Conservation (phyloP, 2,329 filamentous ascomycete genomes). For the Ascochyta clinopodiicola region DNA sequence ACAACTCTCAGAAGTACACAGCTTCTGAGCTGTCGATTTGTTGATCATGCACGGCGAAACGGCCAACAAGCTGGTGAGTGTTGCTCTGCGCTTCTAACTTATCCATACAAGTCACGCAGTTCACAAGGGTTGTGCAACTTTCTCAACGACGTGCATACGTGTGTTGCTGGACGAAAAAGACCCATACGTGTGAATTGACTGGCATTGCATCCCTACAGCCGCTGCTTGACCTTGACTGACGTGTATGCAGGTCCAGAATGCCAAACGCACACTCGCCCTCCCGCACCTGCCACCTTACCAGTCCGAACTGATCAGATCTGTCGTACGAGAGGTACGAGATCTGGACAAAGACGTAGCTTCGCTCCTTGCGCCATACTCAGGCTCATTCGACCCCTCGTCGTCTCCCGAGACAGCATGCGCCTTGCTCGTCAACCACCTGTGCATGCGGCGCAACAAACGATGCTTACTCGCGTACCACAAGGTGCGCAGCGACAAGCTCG, state of each 20-base stretch:
- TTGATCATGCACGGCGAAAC: conserved; percentile 81
- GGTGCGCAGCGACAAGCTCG: conserved; percentile 86
- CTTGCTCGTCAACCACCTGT: conserved; percentile 89
- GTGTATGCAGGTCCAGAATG: conserved; percentile 78
- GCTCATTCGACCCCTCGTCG: conserved; percentile 81
- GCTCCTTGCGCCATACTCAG: conserved; percentile 81
- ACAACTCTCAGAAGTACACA: neutral
- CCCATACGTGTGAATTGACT: neutral
- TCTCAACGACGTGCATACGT: neutral
- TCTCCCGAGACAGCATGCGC: conserved; percentile 87
- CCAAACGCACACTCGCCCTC: conserved; percentile 90
- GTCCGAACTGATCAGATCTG: conserved; percentile 84
- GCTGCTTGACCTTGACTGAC: neutral
- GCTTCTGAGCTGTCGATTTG: neutral
- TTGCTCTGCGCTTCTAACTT: neutral
- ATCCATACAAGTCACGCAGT: neutral
- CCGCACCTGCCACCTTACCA: conserved; percentile 89
- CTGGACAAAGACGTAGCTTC: conserved; percentile 83
- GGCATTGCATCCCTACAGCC: neutral
- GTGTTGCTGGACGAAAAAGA: too few relatives aligned
- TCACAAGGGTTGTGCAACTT: neutral
- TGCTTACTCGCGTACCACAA: conserved; percentile 94
- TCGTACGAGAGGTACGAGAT: conserved; percentile 91
- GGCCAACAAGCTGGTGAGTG: conserved; percentile 78
- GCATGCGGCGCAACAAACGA: conserved; percentile 94